A percentile compares a stretch with the other conserved stretches of the same genome.
These are phyloP conservation scores for Oidium heveae DNA, from an alignment of 2,329 filamentous ascomycete species.

Conservation along the genomic window DNA sequence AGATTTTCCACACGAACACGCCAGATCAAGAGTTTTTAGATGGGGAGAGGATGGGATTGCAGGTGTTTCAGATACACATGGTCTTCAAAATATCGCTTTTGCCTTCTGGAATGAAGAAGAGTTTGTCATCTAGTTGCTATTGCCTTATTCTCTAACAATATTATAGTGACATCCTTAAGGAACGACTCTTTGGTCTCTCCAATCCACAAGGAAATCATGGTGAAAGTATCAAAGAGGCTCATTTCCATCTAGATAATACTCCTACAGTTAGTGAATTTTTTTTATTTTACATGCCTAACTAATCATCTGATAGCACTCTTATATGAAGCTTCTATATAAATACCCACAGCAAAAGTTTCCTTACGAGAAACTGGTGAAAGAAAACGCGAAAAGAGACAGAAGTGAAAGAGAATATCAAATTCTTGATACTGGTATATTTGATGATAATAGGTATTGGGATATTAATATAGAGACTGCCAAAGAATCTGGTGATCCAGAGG, in stretches of 20 bases:
- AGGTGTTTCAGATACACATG: constrained; percentile 80
- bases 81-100: constrained; percentile 78
- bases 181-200: constrained; percentile 79
- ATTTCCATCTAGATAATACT: constrained; percentile 91
- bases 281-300: background rate
- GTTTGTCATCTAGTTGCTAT: constrained; percentile 22
- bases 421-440: constrained; percentile 66
- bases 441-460: constrained; percentile 84
- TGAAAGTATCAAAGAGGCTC: constrained; percentile 86
- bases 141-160: constrained; percentile 17
- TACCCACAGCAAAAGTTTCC: constrained; percentile 82
- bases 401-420: constrained; percentile 77
- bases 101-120: constrained; percentile 96
- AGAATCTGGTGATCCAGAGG: constrained; percentile 73
- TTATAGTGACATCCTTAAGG: constrained; percentile 66
- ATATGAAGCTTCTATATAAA: constrained; percentile 98
- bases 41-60: constrained; percentile 97
- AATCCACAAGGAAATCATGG: constrained; percentile 96
- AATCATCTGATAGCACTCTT: constrained; percentile 44
- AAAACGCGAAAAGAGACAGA: constrained; percentile 55
- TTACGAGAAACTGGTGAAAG: constrained; percentile 64
- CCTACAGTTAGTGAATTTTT: constrained; percentile 21
- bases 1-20: constrained; percentile 90
- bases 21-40: constrained; percentile 65
- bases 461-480: constrained; percentile 94